phyloP scores from a whole-genome alignment of 2,329 filamentous ascomycete species.

The Verticillium albo-atrum region DNA sequence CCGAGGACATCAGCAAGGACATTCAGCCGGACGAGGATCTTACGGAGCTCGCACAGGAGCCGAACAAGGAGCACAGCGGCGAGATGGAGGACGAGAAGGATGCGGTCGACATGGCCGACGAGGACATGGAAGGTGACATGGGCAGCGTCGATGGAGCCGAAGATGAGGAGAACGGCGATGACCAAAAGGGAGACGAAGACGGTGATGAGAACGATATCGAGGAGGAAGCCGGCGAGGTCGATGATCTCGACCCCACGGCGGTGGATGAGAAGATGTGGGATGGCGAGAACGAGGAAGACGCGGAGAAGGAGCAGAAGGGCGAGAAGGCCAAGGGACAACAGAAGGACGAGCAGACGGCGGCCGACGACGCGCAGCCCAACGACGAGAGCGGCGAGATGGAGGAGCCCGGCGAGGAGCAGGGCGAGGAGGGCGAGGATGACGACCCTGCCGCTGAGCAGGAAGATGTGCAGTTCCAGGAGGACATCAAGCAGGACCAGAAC shows the following conservation, averaged over 20 bases:
- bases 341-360: constrained; percentile 57
- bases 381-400: constrained; percentile 33
- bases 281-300: constrained; percentile 72
- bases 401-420: constrained; percentile 38
- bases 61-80: constrained; percentile 58
- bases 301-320: constrained; percentile 76
- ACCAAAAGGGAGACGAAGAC: constrained; percentile 49
- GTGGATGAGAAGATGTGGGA: constrained; percentile 99
- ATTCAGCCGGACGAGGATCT: constrained; percentile 91
- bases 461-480: constrained; percentile 49
- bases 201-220: constrained; percentile 74
- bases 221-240: constrained; percentile 85
- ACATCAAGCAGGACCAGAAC: constrained; percentile 65
- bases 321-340: constrained; percentile 68
- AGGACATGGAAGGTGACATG: constrained; percentile 85
- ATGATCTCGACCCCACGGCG: constrained; percentile 82
- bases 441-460: constrained; percentile 57
- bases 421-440: constrained; percentile 47
- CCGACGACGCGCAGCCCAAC: constrained; percentile 54
- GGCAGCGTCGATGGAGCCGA: constrained; percentile 60
- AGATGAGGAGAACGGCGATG: constrained; percentile 57
- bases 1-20: constrained; percentile 97
- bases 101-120: constrained; percentile 86
- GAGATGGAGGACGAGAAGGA: constrained; percentile 78
- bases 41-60: constrained; percentile 83